These are phyloP conservation scores for Emmonsiellopsis sp. DNA, from an alignment of 2,329 filamentous ascomycete species.

Conservation along the genomic window DNA sequence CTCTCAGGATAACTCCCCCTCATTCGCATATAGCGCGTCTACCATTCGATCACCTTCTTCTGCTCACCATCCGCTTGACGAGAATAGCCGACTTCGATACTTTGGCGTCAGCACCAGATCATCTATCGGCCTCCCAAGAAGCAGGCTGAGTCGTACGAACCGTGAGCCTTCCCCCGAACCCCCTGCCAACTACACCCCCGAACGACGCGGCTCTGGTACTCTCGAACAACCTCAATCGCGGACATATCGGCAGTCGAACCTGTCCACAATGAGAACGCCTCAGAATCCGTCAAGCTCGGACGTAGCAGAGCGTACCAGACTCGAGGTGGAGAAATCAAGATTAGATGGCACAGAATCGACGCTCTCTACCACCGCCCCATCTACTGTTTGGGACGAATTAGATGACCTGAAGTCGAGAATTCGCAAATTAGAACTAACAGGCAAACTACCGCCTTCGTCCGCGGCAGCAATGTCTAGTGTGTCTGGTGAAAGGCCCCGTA, in stretches of 20 bases:
- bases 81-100: constrained; percentile 25
- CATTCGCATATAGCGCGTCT: constrained; percentile 18
- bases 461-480: constrained; percentile 66
- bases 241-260: constrained; percentile 23
- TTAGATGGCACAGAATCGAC: constrained; percentile 73
- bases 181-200: constrained; percentile 14
- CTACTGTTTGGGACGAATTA: constrained; percentile 94
- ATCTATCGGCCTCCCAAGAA: constrained; percentile 26
- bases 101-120: constrained; percentile 26
- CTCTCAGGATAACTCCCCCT: constrained; percentile 24
- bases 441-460: constrained; percentile 74
- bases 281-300: constrained; percentile 27
- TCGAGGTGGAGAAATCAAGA: constrained; percentile 25
- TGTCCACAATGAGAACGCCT: constrained; percentile 26
- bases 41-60: constrained; percentile 22
- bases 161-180: constrained; percentile 26
- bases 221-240: constrained; percentile 14
- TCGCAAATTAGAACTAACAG: constrained; percentile 77
- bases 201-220: constrained; percentile 8
- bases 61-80: constrained; percentile 32
- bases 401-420: constrained; percentile 93
- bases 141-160: constrained; percentile 26
- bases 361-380: constrained; percentile 76
- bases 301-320: constrained; percentile 23
- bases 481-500: constrained; percentile 73